Conservation (phyloP, 352 stramenopile species). For the Globisporangium paddicum region DNA sequence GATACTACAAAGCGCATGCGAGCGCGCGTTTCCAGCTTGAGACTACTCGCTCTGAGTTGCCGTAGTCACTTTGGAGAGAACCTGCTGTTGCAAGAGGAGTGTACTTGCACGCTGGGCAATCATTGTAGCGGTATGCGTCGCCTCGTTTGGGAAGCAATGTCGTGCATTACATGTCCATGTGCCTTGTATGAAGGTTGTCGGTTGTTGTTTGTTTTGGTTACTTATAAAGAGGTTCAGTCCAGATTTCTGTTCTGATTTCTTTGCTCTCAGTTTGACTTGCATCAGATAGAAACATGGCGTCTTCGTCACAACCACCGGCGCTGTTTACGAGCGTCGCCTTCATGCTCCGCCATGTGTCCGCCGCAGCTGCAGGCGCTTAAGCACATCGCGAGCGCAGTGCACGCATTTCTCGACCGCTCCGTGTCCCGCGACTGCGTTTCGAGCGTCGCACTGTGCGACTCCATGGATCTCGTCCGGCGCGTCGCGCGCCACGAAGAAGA, state of each 20-base stretch:
- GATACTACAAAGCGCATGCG: slow-evolving; percentile 1
- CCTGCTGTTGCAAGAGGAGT: background rate
- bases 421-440: background rate
- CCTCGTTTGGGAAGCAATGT: too few species aligned
- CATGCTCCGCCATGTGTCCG: background rate
- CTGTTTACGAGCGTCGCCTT: background rate
- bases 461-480: too few species aligned
- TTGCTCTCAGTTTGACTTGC: background rate
- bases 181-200: too few species aligned
- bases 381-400: background rate
- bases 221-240: background rate
- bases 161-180: too few species aligned
- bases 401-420: background rate
- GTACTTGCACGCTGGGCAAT: too few species aligned
- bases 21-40: background rate
- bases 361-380: background rate
- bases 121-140: too few species aligned
- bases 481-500: too few species aligned
- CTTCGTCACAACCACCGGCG: background rate
- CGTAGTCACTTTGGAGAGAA: background rate
- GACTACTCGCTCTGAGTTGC: background rate
- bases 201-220: background rate
- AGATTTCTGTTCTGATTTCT: background rate
- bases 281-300: background rate
- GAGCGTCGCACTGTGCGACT: too few species aligned